Percentiles rank a stretch among this genome's conserved stretches.
Evolutionary conservation across 164 flowering plant genomes (phyloP).

Genomic region (Litsea cubeba): DNA sequence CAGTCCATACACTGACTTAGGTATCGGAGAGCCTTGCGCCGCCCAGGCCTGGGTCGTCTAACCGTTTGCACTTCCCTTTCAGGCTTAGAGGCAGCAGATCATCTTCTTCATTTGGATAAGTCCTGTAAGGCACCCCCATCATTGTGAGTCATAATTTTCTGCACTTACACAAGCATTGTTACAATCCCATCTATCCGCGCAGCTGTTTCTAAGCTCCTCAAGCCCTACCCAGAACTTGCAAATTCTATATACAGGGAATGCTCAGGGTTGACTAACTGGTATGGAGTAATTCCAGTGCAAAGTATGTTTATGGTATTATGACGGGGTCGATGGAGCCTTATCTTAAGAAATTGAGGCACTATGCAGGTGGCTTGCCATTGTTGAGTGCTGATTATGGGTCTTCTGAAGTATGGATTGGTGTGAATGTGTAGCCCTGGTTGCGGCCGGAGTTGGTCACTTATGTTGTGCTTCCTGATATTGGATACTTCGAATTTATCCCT

Average conservation of each 20-base stretch:
- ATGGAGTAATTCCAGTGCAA: constrained; percentile 74
- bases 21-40: no score
- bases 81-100: no score
- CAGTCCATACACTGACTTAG: no score
- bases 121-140: no score
- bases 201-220: constrained; percentile 66
- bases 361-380: constrained; percentile 70
- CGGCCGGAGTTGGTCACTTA: constrained; percentile 73
- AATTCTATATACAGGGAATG: constrained; percentile 48
- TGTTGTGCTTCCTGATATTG: constrained; percentile 82
- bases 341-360: constrained; percentile 76
- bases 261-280: constrained; percentile 64
- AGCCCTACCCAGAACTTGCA: constrained; percentile 71
- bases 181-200: constrained; percentile 55
- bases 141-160: no score
- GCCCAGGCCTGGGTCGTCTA: no score
- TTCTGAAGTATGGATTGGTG: constrained; percentile 96
- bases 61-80: no score
- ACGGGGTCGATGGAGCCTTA: constrained; percentile 98
- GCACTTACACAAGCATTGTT: no score
- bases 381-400: constrained; percentile 85
- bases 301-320: constrained; percentile 87
- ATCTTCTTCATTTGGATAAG: no score
- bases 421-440: constrained; percentile 66
- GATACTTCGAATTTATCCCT: constrained; percentile 84